Base-by-base conservation (phyloP, 805 yeast genomes). In the Ogataea nakhonphanomensis region DNA sequence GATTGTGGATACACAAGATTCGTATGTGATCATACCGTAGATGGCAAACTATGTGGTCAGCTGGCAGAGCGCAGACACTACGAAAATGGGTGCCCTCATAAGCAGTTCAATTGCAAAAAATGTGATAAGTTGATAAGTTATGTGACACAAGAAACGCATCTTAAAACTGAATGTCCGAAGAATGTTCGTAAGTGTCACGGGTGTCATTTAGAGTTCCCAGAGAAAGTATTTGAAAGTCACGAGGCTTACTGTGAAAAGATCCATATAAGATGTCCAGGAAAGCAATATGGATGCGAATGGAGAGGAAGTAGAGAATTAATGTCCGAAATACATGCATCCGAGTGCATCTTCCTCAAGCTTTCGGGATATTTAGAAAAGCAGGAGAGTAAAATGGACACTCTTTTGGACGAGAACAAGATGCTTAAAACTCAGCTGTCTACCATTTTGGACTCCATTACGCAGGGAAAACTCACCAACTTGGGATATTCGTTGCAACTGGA, bases 271-370 rank as follows among this genome's bases (percentile, higher is more conserved):
- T 76, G 81, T 45, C 76, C 79, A 0, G 78, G 75, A 1, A 41
- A 46, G 13, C 62, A 59, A 22, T 70, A 66, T 35, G 81, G 81
- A 1, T 76, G 81, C 45, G 64, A 59, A 23, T 76, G 79, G 77
- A 55, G 55, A 30, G 69, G 69, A 2, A 53, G 59, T 20, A 41
- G 60, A 29, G 63, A 56, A 17, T n/a, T 61, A n/a, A 37, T 59
- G 11, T 31, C 54, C 5, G 44, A 52, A 8, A 48, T 61, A 6
- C 69, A 65, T 41, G 6, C 33, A 4, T 33, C 50, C 8, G 62
- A 56, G 22, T 65, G 69, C 36, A 43, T 51, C 0, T 58, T 62
- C 34, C 30, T 48, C 2, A 61, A 59, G 43, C 33, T 64, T 25
- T 33, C 55, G 2, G 39, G 46, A 2, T 61, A 58, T 32, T 51